These are phyloP conservation scores for Phytopythium helicoides DNA, from an alignment of 352 stramenopile species.

Conservation along the genomic window DNA sequence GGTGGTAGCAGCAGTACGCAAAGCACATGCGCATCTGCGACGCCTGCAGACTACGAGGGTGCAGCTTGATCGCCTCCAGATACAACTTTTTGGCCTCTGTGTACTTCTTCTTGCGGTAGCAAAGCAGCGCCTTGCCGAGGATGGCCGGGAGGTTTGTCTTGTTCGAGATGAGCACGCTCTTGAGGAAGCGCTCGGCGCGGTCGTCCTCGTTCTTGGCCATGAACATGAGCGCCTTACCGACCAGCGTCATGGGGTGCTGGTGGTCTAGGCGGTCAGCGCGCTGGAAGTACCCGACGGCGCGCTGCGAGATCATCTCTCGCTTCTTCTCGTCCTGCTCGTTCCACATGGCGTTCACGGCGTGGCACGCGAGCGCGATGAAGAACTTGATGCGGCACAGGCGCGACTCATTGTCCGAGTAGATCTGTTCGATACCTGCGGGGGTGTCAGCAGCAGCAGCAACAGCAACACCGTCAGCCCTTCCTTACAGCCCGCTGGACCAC, in stretches of 20 bases:
- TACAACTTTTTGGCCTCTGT: constrained; percentile 92
- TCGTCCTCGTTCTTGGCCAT: constrained; percentile 92
- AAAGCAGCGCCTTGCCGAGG: constrained; percentile 79
- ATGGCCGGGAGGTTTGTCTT: constrained; percentile 87
- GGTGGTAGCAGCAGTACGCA: constrained; percentile 95
- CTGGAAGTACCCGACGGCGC: constrained; percentile 84
- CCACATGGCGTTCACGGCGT: constrained; percentile 88
- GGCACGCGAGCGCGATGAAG: constrained; percentile 82
- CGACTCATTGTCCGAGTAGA: constrained; percentile 86
- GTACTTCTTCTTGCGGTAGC: constrained; percentile 89
- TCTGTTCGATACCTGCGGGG: constrained; percentile 66
- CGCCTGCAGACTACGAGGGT: constrained; percentile 88
- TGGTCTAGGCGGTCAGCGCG: constrained; percentile 86
- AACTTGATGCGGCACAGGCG: constrained; percentile 88
- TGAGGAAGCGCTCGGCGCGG: constrained; percentile 88
- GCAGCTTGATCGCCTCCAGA: constrained; percentile 92
- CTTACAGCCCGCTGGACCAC: too few relatives aligned
- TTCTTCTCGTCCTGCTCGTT: constrained; percentile 89
- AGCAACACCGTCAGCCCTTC: too few relatives aligned
- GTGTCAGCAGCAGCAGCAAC: too few relatives aligned
- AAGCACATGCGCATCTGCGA: constrained; percentile 94
- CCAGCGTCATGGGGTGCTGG: constrained; percentile 87
- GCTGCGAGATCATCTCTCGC: constrained; percentile 72
- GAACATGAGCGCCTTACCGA: constrained; percentile 92
- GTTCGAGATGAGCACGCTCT: constrained; percentile 89